Base-by-base conservation (phyloP, 2,329 filamentous ascomycete genomes). In the Exophiala spinifera region DNA sequence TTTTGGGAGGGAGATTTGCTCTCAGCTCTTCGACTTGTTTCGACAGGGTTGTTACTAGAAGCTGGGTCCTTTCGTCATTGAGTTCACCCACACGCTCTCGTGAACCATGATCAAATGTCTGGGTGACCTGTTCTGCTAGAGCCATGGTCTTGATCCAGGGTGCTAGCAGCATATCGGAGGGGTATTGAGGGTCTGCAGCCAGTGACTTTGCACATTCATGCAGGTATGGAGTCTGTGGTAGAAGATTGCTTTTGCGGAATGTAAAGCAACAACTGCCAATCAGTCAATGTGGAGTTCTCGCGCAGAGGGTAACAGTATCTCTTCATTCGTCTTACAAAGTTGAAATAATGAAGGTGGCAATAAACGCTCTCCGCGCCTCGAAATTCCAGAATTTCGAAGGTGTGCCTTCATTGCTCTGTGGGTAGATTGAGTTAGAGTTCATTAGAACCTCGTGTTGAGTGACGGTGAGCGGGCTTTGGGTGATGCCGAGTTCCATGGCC, bases 401-500 rank as follows among this genome's bases (percentile, higher is more conserved):
- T 14, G 46, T 15, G 25, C 34, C 20, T 36, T 57, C 55, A 36
- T 40, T 51, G 3, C 15, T 42, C 37, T 47, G 51, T 1, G 42
- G 3, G 8, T 50, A 43, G 8, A 17, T 31, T 2, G 43, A 23
- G 17, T 19, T 23, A 1, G 50, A 45, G 17, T 43, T 45, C n/a
- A 57, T 14, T n/a, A 57, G 53, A 14, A 57, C 46, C 6, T 57
- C 55, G 43, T 57, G 55, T 46, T 57, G 55, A 10, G 50, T 54
- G 17, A 54, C 36, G 21, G 36, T 57, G 25, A 49, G 53, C 6
- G 55, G 55, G 23, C 36, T 43, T 25, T 57, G 55, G 20, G 44
- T 44, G 46, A 57, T 51, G 13, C 55, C 55, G 2, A 57, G 51
- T 39, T 57, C 55, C 10, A 51, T 33, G 1, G 65, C 74, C 33